Evolutionary conservation across 2,329 filamentous ascomycete species (phyloP).

Genomic region (Penicillium sp.): DNA sequence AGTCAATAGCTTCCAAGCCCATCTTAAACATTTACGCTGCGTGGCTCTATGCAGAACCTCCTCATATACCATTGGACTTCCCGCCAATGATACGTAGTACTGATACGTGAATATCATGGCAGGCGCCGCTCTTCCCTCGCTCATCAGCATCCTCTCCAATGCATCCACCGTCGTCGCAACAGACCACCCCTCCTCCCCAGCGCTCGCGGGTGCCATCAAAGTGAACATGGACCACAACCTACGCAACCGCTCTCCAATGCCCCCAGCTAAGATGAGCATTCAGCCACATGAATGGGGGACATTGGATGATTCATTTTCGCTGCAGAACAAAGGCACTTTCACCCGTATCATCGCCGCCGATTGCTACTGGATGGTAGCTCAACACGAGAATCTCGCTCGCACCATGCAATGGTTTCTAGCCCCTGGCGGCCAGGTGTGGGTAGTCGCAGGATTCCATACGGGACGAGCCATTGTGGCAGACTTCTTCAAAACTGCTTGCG

Average conservation of each 20-base stretch:
- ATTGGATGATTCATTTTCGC: conserved; percentile 45
- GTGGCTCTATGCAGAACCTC: not conserved
- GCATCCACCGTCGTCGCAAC: conserved; percentile 52
- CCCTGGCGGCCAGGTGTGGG: conserved; percentile 45
- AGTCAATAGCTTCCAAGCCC: conserved; percentile 32
- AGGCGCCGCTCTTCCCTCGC: conserved; percentile 48
- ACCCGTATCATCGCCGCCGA: conserved; percentile 63
- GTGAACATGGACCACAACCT: conserved; percentile 55
- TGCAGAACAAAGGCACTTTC: conserved; percentile 45
- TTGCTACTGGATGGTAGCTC: conserved; percentile 63
- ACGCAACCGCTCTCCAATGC: conserved; percentile 15
- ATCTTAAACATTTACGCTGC: not conserved
- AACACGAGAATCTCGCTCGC: conserved; percentile 60
- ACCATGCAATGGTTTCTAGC: conserved; percentile 63
- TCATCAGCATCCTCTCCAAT: conserved; percentile 41
- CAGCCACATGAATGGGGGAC: conserved; percentile 61
- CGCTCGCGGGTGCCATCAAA: conserved; percentile 47
- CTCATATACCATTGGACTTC: too few relatives aligned
- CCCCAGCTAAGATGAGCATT: conserved; percentile 36
- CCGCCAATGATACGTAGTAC: not conserved
- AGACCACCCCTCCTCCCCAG: conserved; percentile 53
- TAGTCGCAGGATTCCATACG: conserved; percentile 64
- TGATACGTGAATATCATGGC: not conserved
- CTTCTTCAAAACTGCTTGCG: conserved; percentile 57
- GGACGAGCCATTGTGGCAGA: conserved; percentile 58